Base-by-base conservation (phyloP, 345 rosid genomes). In the Pugionium dolabratum region DNA sequence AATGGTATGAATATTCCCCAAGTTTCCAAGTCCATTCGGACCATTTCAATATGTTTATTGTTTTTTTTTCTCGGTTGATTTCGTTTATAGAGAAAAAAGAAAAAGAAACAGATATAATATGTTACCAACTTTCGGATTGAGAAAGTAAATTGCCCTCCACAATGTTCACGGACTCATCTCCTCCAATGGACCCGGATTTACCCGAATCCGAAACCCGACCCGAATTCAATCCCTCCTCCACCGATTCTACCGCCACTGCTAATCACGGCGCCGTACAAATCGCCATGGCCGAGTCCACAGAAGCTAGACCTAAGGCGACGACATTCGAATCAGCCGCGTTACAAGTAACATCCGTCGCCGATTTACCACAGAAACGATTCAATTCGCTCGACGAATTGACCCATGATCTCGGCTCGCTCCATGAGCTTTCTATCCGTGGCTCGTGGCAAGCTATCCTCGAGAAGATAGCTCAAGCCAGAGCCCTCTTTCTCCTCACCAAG, bases 391-490 rank as follows among this genome's bases (percentile, higher is more conserved):
- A 90, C 71, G 90, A 88, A 73, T 80, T 93, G 1, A 83, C 90
- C 1, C 85, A 79, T 64, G 96, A 90, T 36, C 96, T 94, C 39
- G 70, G 83, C 30, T 79, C 95, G 27, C 97, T 94, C 35, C 86
- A 86, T 42, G 97, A 94, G 61, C 92, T 94, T 4, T 86, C 97
- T 1, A 80, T 68, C 5, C 86, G 96, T 26, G 99, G 99, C 71
- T 80, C 92, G 8, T 94, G 97, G 99, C 86, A 86, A 31, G 68
- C 97, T 45, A 77, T 94, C 67, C 76, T 90, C 71, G 97, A 94
- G 65, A 84, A 83, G 43, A 87, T 88, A 28, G 46, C 84, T 3
- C 80, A 78, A 37, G 83, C 97, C 30, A 86, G 82, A 42, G 85
- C 95, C 40, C 75, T 61, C 49, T 74, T 83, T 30, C 79, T 85